Conservation (phyloP, 1,139 yeast genomes). For the Kluyveromyces sp. region DNA sequence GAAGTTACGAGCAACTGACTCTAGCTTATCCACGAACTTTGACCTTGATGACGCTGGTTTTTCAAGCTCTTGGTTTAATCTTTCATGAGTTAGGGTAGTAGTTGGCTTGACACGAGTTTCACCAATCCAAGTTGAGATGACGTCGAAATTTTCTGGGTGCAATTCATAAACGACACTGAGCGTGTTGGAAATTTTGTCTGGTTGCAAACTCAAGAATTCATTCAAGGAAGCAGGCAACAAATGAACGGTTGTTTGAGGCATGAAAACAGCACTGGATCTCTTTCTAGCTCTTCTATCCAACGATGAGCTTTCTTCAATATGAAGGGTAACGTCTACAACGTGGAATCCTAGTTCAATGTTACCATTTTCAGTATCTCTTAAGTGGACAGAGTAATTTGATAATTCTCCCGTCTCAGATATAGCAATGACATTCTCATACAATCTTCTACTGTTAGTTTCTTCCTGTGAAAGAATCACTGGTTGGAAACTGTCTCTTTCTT, state of each 20-base stretch:
- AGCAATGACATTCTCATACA: constrained; percentile 57
- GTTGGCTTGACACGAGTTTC: constrained; percentile 65
- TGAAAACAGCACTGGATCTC: constrained; percentile 80
- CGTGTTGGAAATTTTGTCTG: constrained; percentile 55
- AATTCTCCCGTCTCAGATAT: constrained; percentile 50
- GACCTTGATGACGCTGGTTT: constrained; percentile 25
- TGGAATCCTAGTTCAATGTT: constrained; percentile 63
- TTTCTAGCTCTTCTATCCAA: constrained; percentile 87
- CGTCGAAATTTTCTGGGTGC: constrained; percentile 64
- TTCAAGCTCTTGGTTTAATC: constrained; percentile 27
- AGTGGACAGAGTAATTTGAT: constrained; percentile 75
- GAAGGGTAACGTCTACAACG: constrained; percentile 69
- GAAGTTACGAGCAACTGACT: constrained; percentile 48
- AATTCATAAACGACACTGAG: constrained; percentile 78
- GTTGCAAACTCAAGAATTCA: constrained; percentile 53
- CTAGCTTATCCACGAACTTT: constrained; percentile 17
- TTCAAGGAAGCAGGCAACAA: constrained; percentile 64
- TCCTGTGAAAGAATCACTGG: constrained; percentile 29
- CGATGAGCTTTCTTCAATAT: constrained; percentile 60
- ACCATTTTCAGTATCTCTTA: constrained; percentile 48
- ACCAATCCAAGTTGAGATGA: constrained; percentile 71
- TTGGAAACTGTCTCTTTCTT: constrained; percentile 25
- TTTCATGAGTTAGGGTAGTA: constrained; percentile 26
- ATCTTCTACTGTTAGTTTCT: constrained; percentile 40
- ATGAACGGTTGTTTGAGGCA: constrained; percentile 70